Conservation (phyloP, 2,329 filamentous ascomycete species). For the Alternaria solani region DNA sequence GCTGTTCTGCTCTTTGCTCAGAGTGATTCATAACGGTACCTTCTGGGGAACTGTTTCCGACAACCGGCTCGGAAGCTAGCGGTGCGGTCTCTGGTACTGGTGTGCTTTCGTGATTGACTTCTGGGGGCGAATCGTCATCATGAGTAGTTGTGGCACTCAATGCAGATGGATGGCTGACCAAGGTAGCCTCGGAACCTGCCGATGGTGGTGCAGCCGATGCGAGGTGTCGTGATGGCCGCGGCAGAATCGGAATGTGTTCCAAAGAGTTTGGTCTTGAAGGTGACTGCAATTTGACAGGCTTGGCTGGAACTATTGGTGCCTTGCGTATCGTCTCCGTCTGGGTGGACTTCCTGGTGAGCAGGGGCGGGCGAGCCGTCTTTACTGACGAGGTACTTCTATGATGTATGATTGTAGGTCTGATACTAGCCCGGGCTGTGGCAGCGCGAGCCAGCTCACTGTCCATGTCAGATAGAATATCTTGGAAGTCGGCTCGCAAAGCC, state of each 20-base stretch:
- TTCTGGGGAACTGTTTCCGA: conserved; percentile 9
- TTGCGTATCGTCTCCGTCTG: conserved; percentile 23
- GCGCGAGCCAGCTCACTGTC: conserved; percentile 36
- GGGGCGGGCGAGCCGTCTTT: conserved; percentile 27
- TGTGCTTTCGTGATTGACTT: conserved; percentile 9
- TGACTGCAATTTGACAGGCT: conserved; percentile 21
- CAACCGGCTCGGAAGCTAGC: conserved; percentile 19
- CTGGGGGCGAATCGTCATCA: conserved; percentile 4
- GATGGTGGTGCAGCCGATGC: conserved; percentile 24
- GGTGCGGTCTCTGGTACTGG: conserved; percentile 7
- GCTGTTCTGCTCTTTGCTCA: conserved; percentile 14
- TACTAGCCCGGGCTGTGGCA: conserved; percentile 28
- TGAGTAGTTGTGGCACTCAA: conserved; percentile 17
- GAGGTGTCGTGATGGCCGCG: conserved; percentile 13
- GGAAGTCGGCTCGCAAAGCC: conserved; percentile 28
- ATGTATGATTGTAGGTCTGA: conserved; percentile 16
- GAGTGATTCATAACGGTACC: conserved; percentile 5
- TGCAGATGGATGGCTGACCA: conserved; percentile 33
- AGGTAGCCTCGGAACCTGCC: conserved; percentile 38
- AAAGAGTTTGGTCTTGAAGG: conserved; percentile 27
- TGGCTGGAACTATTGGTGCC: conserved; percentile 20
- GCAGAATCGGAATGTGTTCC: conserved; percentile 24
- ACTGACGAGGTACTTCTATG: conserved; percentile 34
- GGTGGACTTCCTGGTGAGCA: conserved; percentile 28
- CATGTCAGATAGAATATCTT: conserved; percentile 43